A percentile compares a stretch with the other conserved stretches of the same genome.
Evolutionary conservation across 73 alveolate genomes (phyloP).

Genomic region (Tetrahymena malaccensis): DNA sequence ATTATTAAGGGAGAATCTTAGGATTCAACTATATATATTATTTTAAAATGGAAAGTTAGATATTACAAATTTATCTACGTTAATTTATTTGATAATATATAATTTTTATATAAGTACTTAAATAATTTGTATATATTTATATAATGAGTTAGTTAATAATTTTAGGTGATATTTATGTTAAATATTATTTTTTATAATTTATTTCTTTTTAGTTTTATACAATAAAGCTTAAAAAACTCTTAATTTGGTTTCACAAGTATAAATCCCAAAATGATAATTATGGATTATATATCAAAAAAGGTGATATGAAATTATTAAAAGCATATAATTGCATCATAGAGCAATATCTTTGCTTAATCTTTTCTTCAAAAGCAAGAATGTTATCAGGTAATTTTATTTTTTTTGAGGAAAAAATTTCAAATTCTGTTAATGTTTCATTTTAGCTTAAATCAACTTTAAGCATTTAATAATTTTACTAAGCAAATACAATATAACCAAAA

Average conservation of each 20-base stretch:
- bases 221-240: neutral
- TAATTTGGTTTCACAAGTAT: neutral
- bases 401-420: neutral
- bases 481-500: neutral
- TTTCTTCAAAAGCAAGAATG: neutral
- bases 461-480: neutral
- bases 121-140: too few relatives aligned
- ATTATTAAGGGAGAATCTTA: too few relatives aligned
- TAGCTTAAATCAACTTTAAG: neutral
- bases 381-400: neutral
- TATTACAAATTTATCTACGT: too few relatives aligned
- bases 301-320: neutral
- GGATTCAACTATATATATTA: too few relatives aligned
- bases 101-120: too few relatives aligned
- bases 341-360: neutral
- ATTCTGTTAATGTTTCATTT: neutral
- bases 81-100: too few relatives aligned
- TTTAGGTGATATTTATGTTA: too few relatives aligned
- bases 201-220: too few relatives aligned
- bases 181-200: too few relatives aligned
- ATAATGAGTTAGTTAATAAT: too few relatives aligned
- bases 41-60: too few relatives aligned
- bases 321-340: neutral
- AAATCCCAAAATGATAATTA: neutral
- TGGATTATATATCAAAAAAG: neutral